Base-by-base conservation (phyloP, 495 filamentous ascomycete species). In the Tuber borchii region DNA sequence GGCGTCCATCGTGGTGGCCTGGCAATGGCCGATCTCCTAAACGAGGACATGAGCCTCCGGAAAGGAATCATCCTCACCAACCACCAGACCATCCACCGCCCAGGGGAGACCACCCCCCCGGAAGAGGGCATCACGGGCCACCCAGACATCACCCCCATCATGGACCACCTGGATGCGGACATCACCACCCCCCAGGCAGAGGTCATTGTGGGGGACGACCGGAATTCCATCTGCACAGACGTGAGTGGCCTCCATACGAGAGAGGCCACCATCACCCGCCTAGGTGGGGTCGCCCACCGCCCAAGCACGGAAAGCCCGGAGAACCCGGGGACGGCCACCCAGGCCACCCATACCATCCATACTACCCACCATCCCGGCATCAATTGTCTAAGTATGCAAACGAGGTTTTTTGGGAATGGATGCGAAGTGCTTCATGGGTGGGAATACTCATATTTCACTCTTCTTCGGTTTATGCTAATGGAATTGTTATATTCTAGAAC, bases 341-440 rank as follows among this genome's bases (percentile, higher is more conserved):
- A 19, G 74, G 65, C 39, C 70, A 43, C 70, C 31, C 43, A 16
- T 37, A 70, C 6, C 39, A 75, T 56, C 43, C 37, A 10, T 40
- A 69, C 37, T 12, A 31, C 40, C 45, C 71, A 34, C 71, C 2
- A 34, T 22, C 7, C 42, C 70, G 20, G 6, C 40, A 26, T 22
- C 70, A 1, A 12, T 40, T 20, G 26, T 76, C 74, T 20, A 70
- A 51, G 26, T 79, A 71, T 71, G 26, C 74, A 26, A 68, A 71
- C 48, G 74, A 76, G 31, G 61, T 72, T 19, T 69, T 56, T 39
- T 79, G 77, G 77, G 77, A 79, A 71, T 79, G 77, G 77, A 75
- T 74, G 40, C 74, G 74, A 37, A 76, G 74, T 17, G 77, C 74
- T 9, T 73, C 77, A 14, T 79, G 77, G 77, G 56, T 65, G 26